Conservation (phyloP, 2,329 filamentous ascomycete genomes). For the Botryosphaeria dothidea region DNA sequence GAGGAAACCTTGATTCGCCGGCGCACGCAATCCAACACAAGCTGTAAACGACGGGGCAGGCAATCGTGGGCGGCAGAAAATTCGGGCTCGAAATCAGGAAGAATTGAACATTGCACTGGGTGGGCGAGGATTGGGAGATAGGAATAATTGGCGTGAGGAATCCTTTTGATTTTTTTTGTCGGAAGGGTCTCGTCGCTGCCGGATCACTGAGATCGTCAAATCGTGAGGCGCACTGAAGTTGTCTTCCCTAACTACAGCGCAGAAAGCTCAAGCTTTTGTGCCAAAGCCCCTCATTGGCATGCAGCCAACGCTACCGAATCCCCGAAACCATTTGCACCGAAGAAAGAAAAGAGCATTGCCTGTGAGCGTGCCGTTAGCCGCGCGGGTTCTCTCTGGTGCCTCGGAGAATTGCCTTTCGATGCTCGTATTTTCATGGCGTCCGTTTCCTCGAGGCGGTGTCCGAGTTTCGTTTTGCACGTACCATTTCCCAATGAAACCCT, state of each 20-base stretch:
- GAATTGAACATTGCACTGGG: neutral
- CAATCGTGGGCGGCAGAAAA: neutral
- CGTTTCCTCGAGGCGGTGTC: neutral
- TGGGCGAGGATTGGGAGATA: neutral
- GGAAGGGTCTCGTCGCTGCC: conserved; percentile 4
- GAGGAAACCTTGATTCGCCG: conserved; percentile 47
- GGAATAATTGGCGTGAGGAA: conserved; percentile 1
- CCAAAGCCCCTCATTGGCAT: conserved; percentile 3
- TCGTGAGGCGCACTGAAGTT: conserved; percentile 11
- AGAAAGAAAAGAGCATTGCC: conserved; percentile 19
- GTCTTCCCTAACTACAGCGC: conserved; percentile 19
- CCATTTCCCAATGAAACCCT: conserved; percentile 19
- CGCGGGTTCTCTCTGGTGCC: neutral
- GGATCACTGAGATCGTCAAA: conserved; percentile 18
- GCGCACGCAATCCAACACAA: neutral
- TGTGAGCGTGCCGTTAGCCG: neutral
- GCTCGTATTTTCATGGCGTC: too few species aligned
- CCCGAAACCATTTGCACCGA: conserved; percentile 19
- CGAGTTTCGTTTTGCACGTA: neutral
- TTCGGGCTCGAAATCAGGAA: neutral
- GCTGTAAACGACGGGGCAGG: neutral
- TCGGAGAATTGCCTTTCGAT: neutral
- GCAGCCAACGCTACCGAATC: conserved; percentile 13
- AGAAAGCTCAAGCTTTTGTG: neutral
- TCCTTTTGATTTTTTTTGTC: conserved; percentile 11